These are phyloP conservation scores for Rhizopus sp. DNA, from an alignment of 371 early-diverging fungal species.

Conservation along the genomic window DNA sequence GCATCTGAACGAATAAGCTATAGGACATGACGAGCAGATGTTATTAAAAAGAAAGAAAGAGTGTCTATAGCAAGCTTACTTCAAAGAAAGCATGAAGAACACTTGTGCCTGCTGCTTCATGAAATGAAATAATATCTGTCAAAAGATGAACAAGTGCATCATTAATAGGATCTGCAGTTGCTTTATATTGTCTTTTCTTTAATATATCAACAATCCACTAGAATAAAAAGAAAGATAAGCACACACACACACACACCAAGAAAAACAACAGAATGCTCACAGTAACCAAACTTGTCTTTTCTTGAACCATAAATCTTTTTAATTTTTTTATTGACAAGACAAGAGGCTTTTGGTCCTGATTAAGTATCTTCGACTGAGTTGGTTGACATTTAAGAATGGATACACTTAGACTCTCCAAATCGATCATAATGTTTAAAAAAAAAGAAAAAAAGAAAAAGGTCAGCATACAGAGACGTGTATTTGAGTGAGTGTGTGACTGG, in stretches of 20 bases:
- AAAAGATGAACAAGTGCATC: constrained; percentile 32
- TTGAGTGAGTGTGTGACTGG: too few relatives aligned
- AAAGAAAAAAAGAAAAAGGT: too few relatives aligned
- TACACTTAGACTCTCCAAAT: constrained; percentile 9
- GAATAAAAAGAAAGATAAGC: neutral
- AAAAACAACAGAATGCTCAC: constrained; percentile 6
- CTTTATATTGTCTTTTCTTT: constrained; percentile 15
- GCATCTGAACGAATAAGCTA: constrained; percentile 15
- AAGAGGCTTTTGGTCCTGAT: constrained; percentile 18
- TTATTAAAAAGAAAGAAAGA: constrained; percentile 8
- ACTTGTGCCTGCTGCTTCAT: constrained; percentile 32
- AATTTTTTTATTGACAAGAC: constrained; percentile 25
- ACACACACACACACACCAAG: neutral
- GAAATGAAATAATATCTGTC: constrained; percentile 31
- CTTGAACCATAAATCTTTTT: constrained; percentile 17
- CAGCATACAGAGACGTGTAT: too few relatives aligned
- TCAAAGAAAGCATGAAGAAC: constrained; percentile 18
- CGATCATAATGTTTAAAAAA: neutral
- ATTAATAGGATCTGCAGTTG: constrained; percentile 33
- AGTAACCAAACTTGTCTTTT: constrained; percentile 15
- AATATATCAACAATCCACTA: constrained; percentile 24
- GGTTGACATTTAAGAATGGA: constrained; percentile 13
- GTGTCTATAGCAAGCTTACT: constrained; percentile 12
- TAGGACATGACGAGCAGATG: constrained; percentile 9
- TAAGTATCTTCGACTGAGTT: constrained; percentile 4